phyloP scores from a whole-genome alignment of 1,284 basidiomycete genomes.

The Cronartium quercuum region DNA sequence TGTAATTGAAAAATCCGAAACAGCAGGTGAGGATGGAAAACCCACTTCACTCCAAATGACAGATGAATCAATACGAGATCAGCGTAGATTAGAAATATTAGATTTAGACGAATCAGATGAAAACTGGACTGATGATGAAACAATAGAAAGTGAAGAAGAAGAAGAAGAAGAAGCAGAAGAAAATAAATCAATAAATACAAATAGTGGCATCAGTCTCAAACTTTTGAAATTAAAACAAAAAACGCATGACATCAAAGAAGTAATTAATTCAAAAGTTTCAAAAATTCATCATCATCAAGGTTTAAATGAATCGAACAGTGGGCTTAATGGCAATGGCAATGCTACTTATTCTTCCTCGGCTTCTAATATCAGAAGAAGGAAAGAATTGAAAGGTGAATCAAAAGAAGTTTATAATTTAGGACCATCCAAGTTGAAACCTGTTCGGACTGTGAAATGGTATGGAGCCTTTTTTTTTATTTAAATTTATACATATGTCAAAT shows the following conservation, averaged over 20 bases:
- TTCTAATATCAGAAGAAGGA: not conserved
- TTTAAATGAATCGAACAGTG: no score
- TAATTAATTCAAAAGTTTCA: not conserved
- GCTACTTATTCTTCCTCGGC: not conserved
- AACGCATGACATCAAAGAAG: not conserved
- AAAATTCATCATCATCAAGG: no score
- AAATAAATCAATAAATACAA: not conserved
- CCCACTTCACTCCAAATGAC: not conserved
- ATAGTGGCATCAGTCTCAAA: not conserved
- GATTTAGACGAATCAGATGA: not conserved
- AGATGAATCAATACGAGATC: not conserved
- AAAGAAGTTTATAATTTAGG: not conserved
- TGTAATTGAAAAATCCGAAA: not conserved
- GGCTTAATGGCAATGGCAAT: not conserved
- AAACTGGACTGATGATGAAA: not conserved
- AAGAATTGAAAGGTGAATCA: slow-evolving; percentile 2
- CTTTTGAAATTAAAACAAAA: not conserved
- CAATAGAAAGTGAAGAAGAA: not conserved
- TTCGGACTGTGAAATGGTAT: not conserved
- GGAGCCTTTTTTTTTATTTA: not conserved
- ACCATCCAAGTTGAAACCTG: not conserved
- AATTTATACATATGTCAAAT: not conserved
- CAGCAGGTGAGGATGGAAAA: not conserved
- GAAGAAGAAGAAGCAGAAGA: not conserved
- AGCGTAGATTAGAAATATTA: not conserved